Conservation (phyloP, 148 eudicot genomes). For the Linanthus parryae region DNA sequence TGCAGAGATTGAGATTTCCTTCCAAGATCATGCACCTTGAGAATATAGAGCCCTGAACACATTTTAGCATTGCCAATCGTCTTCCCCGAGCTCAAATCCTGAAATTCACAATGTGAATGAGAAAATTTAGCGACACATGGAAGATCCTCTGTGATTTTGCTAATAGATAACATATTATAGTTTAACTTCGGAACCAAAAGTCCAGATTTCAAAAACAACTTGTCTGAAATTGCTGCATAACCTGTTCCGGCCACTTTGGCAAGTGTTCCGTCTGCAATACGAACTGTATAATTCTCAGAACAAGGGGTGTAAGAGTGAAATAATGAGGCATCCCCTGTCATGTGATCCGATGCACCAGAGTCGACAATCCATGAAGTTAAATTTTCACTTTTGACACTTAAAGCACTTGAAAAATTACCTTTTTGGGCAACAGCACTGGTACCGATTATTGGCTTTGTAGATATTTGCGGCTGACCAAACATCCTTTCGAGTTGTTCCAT, state of each 20-base stretch:
- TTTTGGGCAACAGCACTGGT: not conserved
- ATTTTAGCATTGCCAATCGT: not conserved
- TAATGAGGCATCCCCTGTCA: not conserved
- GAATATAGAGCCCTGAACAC: not conserved
- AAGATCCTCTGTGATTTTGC: not conserved
- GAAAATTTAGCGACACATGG: not conserved
- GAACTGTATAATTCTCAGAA: not conserved
- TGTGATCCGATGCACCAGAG: not conserved
- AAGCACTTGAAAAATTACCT: conserved; percentile 5
- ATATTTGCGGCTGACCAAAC: not conserved
- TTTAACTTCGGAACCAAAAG: not conserved
- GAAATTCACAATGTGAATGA: too few species aligned
- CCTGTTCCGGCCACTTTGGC: not conserved
- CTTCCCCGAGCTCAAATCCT: too few species aligned
- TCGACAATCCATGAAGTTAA: not conserved
- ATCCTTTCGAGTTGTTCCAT: not conserved
- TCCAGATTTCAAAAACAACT: not conserved
- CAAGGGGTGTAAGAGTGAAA: not conserved
- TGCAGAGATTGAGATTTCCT: not conserved
- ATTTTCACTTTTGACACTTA: not conserved
- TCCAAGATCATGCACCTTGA: not conserved
- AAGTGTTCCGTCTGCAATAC: conserved; percentile 3
- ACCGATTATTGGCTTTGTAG: not conserved
- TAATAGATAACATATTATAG: not conserved
- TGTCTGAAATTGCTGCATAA: not conserved